phyloP scores from a whole-genome alignment of 2,329 filamentous ascomycete species.

The Monilinia polystroma region DNA sequence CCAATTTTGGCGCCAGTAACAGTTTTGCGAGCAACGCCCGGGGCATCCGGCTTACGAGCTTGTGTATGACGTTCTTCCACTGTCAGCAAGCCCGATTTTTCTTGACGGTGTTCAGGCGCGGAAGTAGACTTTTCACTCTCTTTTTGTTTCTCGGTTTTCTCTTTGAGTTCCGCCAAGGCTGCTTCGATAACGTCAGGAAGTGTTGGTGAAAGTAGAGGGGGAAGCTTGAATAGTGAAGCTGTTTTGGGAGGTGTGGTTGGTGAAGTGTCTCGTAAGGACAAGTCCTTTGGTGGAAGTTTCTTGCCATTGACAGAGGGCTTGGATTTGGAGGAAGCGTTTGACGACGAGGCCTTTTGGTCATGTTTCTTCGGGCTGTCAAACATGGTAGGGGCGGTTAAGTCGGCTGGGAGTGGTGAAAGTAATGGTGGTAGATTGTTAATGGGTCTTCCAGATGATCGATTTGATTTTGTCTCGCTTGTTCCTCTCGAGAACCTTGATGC shows the following conservation, averaged over 20 bases:
- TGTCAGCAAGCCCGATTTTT: constrained; percentile 29
- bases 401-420: constrained; percentile 23
- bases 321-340: constrained; percentile 30
- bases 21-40: constrained; percentile 40
- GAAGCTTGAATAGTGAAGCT: constrained; percentile 30
- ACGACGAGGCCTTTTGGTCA: constrained; percentile 21
- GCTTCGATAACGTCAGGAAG: constrained; percentile 38
- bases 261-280: constrained; percentile 15
- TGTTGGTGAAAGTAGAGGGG: constrained; percentile 37
- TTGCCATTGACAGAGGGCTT: constrained; percentile 20
- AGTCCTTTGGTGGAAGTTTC: constrained; percentile 15
- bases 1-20: constrained; percentile 35
- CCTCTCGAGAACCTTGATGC: constrained; percentile 25
- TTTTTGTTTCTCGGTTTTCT: constrained; percentile 26
- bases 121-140: constrained; percentile 1
- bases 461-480: constrained; percentile 17
- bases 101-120: constrained; percentile 21
- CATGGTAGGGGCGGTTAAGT: constrained; percentile 12
- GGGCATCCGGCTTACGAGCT: constrained; percentile 37
- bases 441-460: constrained; percentile 15
- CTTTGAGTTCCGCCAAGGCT: constrained; percentile 32
- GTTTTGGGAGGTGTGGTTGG: constrained; percentile 25
- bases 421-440: constrained; percentile 23
- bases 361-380: constrained; percentile 22
- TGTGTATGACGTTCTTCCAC: constrained; percentile 39